Evolutionary conservation across 257 asterid species (phyloP).

Genomic region (Capsicum chinense): DNA sequence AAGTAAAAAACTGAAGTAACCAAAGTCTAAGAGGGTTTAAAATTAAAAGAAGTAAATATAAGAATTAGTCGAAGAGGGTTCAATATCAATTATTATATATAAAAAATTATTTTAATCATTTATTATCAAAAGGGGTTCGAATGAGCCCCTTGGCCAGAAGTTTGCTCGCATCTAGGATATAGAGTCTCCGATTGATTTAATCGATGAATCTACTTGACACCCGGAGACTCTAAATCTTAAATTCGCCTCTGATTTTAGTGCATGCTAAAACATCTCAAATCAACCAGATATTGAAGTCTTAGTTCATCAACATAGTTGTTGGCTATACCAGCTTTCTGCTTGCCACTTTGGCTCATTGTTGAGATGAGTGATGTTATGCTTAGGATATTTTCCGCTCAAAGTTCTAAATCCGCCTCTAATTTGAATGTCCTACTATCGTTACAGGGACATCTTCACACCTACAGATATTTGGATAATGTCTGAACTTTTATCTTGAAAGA

Average conservation of each 20-base stretch:
- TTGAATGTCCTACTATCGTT: constrained; percentile 14
- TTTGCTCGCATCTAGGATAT: no score
- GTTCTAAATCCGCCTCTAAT: not conserved
- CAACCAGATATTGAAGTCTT: not conserved
- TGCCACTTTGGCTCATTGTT: not conserved
- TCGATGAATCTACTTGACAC: no score
- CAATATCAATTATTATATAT: no score
- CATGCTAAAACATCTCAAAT: not conserved
- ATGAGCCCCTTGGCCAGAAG: no score
- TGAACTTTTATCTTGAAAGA: constrained; percentile 90
- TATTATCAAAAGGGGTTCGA: no score
- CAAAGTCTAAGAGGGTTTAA: no score
- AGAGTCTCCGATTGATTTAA: no score
- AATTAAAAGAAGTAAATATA: no score
- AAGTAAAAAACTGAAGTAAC: no score
- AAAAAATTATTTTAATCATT: no score
- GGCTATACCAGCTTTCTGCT: not conserved
- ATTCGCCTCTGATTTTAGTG: not conserved
- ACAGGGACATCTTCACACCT: constrained; percentile 95
- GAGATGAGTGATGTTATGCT: not conserved
- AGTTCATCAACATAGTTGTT: not conserved
- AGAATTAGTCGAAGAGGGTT: no score
- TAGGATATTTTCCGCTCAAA: not conserved
- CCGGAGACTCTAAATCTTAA: no score
- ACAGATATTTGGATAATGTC: constrained; percentile 85